Base-by-base conservation (phyloP, 192 early-diverging fungal genomes). In the Entomortierella chlamydospora region DNA sequence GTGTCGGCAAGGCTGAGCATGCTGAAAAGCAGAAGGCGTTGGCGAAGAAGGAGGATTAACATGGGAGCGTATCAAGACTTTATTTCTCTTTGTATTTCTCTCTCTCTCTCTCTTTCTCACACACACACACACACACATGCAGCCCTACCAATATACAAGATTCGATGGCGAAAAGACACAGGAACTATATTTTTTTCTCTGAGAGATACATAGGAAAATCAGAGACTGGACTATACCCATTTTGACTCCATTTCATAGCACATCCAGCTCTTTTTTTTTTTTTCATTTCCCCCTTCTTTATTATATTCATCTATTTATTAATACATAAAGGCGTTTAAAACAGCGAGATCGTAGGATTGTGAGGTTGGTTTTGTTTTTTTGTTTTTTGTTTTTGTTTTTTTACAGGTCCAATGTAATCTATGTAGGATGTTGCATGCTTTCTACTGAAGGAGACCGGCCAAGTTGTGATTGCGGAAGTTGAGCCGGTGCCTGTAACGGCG, bases 1-100 rank as follows among this genome's bases (percentile, higher is more conserved):
- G 63, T 17, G 76, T 56, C 43, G 76, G 76, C 39, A 79, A 70
- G 43, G 61, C 60, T 2, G 76, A 79, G 43, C 76, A 79, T 53
- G 76, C 54, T 1, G 68, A 51, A 2, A 79, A 61, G 37, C 39
- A 58, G 33, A 51, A 31, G 26, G 42, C 42, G 15, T 34, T 56
- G 37, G 53, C 53, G 10, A 57, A 66, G 37, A 66, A 66, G 39
- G 23, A 64, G 9, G 55, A 57, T 34, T 17, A 54, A 15, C 4
- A 26, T 9, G 20, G 45, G 20, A 20, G 15, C 4, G 20, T 15
- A 47, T 20, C 15, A n/a, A n/a, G n/a, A n/a, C 34, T 10, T 10
- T 10, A 4, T 50, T 17, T 23, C 52, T 54, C 12, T 54, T 12
- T n/a, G 7, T 54, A 13, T 54, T 23, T 54, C 26, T 54, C 26